Percentiles rank a stretch among this genome's conserved stretches.
Conservation (phyloP, 805 yeast genomes). For the Barnettozyma botsteinii region DNA sequence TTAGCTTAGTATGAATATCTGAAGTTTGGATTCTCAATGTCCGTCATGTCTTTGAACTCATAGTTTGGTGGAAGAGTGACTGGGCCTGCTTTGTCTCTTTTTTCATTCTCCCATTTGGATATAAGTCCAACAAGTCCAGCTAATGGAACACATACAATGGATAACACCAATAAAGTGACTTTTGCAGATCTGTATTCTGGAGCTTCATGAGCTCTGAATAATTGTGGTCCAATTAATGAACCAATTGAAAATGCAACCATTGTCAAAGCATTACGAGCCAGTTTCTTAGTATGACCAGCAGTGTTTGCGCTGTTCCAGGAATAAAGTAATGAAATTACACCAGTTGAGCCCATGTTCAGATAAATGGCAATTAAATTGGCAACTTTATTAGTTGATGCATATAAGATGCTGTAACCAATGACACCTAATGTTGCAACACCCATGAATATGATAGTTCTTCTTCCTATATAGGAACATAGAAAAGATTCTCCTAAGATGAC, state of each 20-base stretch:
- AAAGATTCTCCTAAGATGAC: slow-evolving; percentile 36
- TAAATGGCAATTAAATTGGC: slow-evolving; percentile 47
- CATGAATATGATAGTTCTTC: slow-evolving; percentile 32
- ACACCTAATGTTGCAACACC: slow-evolving; percentile 43
- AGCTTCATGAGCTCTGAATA: slow-evolving; percentile 44
- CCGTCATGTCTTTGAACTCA: slow-evolving; percentile 54
- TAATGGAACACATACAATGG: slow-evolving; percentile 39
- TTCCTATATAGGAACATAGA: slow-evolving; percentile 31
- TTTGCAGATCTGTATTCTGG: slow-evolving; percentile 56
- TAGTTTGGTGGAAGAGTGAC: slow-evolving; percentile 30
- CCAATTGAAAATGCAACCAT: slow-evolving; percentile 56
- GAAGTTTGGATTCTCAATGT: slow-evolving; percentile 50
- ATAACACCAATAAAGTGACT: slow-evolving; percentile 47
- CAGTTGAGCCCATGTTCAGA: slow-evolving; percentile 48
- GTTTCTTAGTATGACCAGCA: slow-evolving; percentile 55
- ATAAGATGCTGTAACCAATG: slow-evolving; percentile 41
- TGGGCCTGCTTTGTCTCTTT: slow-evolving; percentile 38
- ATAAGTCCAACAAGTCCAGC: slow-evolving; percentile 38
- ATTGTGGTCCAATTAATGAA: slow-evolving; percentile 58
- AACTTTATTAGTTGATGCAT: slow-evolving; percentile 33
- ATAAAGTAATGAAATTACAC: slow-evolving; percentile 51
- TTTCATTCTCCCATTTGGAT: slow-evolving; percentile 43
- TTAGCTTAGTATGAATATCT: slow-evolving; percentile 35
- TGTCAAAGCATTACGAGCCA: slow-evolving; percentile 47
- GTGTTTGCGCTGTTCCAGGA: slow-evolving; percentile 60